Evolutionary conservation across 139 green algal genomes (phyloP).

Genomic region (Protoeuglena noctilucae): DNA sequence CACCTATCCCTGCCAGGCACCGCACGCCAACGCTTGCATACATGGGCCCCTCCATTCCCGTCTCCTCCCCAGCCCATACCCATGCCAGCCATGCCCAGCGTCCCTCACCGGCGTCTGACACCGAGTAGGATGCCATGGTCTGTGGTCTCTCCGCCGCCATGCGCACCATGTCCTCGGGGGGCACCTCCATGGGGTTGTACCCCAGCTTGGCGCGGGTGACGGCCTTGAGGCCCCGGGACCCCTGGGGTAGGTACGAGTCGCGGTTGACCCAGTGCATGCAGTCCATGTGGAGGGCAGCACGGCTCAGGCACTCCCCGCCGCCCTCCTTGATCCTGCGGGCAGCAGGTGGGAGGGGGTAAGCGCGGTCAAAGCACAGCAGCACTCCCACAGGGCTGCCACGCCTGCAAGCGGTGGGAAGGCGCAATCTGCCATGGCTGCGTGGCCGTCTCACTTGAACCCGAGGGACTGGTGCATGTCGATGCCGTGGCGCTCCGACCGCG

Average conservation of each 20-base stretch:
- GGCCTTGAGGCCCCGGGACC: conserved; percentile 76
- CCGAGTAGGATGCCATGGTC: conserved; percentile 88
- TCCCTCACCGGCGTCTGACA: conserved; percentile 94
- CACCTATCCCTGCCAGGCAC: too few relatives aligned
- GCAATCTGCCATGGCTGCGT: conserved; percentile 16
- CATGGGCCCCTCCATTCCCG: too few relatives aligned
- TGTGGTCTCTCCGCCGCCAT: conserved; percentile 51
- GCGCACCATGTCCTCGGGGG: conserved; percentile 88
- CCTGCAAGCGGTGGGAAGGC: conserved; percentile 5
- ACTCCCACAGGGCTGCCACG: conserved; percentile 1
- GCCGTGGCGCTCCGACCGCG: conserved; percentile 51
- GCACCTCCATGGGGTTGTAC: conserved; percentile 89
- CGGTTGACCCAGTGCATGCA: conserved; percentile 92
- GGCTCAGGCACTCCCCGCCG: conserved; percentile 33
- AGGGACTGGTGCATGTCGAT: conserved; percentile 69
- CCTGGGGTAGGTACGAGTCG: conserved; percentile 93
- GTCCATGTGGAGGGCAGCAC: conserved; percentile 83
- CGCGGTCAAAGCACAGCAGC: background rate
- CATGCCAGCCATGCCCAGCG: too few relatives aligned
- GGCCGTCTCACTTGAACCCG: conserved; percentile 40
- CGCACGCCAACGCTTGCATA: too few relatives aligned
- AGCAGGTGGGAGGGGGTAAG: background rate
- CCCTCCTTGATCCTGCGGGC: conserved; percentile 5
- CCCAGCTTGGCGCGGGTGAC: conserved; percentile 95
- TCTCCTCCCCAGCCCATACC: too few relatives aligned